Evolutionary conservation across 2,329 filamentous ascomycete species (phyloP).

Genomic region (Sphaerulina vaccinii): DNA sequence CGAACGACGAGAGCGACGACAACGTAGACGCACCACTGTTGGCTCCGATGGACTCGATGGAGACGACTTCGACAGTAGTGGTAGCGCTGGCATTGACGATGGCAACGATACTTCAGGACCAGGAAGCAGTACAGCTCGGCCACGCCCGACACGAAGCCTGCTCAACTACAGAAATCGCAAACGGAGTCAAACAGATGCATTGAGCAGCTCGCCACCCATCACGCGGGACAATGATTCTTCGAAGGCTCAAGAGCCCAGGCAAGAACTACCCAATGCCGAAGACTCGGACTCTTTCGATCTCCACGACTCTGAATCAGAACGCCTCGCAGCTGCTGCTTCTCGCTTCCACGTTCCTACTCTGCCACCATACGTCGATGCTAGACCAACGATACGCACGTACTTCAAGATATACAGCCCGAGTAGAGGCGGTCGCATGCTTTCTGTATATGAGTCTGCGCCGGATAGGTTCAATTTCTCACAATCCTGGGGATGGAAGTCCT

Average conservation of each 20-base stretch:
- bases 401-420: slow-evolving; percentile 62
- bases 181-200: slow-evolving; percentile 29
- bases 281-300: slow-evolving; percentile 27
- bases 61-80: slow-evolving; percentile 43
- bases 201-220: slow-evolving; percentile 17
- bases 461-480: slow-evolving; percentile 61
- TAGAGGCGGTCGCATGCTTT: slow-evolving; percentile 58
- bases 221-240: neutral
- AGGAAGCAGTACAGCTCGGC: slow-evolving; percentile 12
- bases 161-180: slow-evolving; percentile 28
- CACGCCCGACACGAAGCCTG: slow-evolving; percentile 31
- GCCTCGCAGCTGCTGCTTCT: slow-evolving; percentile 24
- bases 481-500: slow-evolving; percentile 59
- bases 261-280: slow-evolving; percentile 16
- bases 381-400: slow-evolving; percentile 60
- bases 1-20: slow-evolving; percentile 33
- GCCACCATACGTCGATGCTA: slow-evolving; percentile 54
- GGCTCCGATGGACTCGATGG: slow-evolving; percentile 23
- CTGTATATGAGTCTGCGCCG: slow-evolving; percentile 59
- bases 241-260: neutral
- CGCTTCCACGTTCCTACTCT: slow-evolving; percentile 44
- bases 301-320: slow-evolving; percentile 18
- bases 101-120: slow-evolving; percentile 20
- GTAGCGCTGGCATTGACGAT: slow-evolving; percentile 48
- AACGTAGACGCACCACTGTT: slow-evolving; percentile 26